Percentiles rank a stretch among this genome's conserved stretches.
Conservation (phyloP, 352 stramenopile genomes). For the Pythium chondricola region DNA sequence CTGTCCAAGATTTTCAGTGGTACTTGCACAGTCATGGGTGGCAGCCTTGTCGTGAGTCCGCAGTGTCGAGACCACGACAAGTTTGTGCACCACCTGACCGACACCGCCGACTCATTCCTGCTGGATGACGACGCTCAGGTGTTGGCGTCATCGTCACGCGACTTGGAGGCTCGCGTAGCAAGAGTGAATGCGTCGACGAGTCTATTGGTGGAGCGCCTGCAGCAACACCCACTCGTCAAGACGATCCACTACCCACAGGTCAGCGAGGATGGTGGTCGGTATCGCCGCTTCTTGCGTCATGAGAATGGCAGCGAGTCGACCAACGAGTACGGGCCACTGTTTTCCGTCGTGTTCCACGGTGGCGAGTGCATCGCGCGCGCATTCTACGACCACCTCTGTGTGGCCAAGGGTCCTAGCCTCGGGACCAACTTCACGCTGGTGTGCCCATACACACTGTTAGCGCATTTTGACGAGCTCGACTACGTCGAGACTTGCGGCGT, state of each 20-base stretch:
- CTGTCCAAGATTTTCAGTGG: constrained; percentile 93
- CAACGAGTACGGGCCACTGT: constrained; percentile 75
- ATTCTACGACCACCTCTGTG: constrained; percentile 86
- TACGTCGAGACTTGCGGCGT: constrained; percentile 89
- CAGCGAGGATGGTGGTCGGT: constrained; percentile 41
- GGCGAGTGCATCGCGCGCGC: constrained; percentile 51
- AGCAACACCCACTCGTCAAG: constrained; percentile 71
- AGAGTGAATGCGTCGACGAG: constrained; percentile 79
- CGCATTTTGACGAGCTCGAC: constrained; percentile 91
- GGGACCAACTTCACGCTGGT: constrained; percentile 93
- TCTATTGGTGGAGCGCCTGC: constrained; percentile 62
- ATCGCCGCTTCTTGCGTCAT: constrained; percentile 47
- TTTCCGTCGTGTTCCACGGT: constrained; percentile 83
- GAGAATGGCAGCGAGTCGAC: constrained; percentile 11
- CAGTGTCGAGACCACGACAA: constrained; percentile 34
- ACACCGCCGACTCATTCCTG: constrained; percentile 50
- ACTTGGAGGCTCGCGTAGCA: constrained; percentile 68
- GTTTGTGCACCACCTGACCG: constrained; percentile 28
- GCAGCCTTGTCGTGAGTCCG: constrained; percentile 87
- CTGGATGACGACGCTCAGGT: constrained; percentile 48
- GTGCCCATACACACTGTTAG: constrained; percentile 91
- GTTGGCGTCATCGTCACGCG: constrained; percentile 41
- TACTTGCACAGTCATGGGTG: constrained; percentile 87
- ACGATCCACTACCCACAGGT: constrained; percentile 82
- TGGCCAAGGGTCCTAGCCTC: constrained; percentile 85